Base-by-base conservation (phyloP, 805 yeast genomes). In the Starmerella roubikii region DNA sequence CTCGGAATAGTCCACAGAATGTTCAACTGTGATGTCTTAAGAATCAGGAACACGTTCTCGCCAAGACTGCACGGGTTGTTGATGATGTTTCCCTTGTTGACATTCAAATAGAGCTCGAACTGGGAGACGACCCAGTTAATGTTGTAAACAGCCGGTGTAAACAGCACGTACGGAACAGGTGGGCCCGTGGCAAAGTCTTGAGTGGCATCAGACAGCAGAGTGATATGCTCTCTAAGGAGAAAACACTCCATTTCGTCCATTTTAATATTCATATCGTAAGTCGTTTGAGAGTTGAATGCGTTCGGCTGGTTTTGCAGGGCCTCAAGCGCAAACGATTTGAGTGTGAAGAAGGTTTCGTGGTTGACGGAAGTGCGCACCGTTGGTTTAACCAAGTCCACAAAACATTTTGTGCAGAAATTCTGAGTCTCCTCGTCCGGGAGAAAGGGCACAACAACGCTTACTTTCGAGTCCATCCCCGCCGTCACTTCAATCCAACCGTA, bases 401-500 rank as follows among this genome's bases (percentile, higher is more conserved):
- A 2, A 49, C 55, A 47, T 74, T 76, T 16, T 64, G 47, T 44
- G 16, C 17, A 62, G 65, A 69, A 78, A 9, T 29, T 17, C 11
- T 17, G 9, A 12, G 31, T 10, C 4, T 13, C 16, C 13, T 11
- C 16, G 8, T 23, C 18, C 6, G 1, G 91, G 9, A 38, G 11
- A 17, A 38, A 37, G 1, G 47, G 48, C 12, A 69, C 59, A 15
- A 59, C 62, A 11, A 64, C 55, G 3, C 64, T 52, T 1, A 78
- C 51, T 0, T 65, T 64, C 0, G 94, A 70, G 0, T 68, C 74
- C 15, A 64, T 61, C 3, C 65, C 66, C 30, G 76, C 59, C 43
- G 76, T 77, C 16, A 84, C 39, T 51, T 88, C 96, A 3, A 91
- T 44, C 98, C 98, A 91, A 0, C 95, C 97, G 62, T 79, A 91